Percentiles rank a stretch among this genome's conserved stretches.
Conservation (phyloP, 345 rosid genomes). For the Geranium rotundifolium region DNA sequence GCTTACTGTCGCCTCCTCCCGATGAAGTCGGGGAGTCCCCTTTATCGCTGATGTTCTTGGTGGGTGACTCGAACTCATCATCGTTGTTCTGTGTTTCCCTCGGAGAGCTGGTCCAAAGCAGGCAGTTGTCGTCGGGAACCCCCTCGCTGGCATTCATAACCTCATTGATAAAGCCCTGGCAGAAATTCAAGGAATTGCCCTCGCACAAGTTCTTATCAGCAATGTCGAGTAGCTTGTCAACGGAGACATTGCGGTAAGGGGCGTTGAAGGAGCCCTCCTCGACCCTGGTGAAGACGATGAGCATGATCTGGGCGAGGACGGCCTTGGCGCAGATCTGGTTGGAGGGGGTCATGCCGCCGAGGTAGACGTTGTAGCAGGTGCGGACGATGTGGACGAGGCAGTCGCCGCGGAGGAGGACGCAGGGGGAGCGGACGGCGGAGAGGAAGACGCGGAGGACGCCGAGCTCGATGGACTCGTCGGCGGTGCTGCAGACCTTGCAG, state of each 20-base stretch:
- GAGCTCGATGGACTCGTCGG: conserved; percentile 70
- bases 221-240: conserved; percentile 62
- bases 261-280: conserved; percentile 62
- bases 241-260: conserved; percentile 40
- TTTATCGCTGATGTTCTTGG: conserved; percentile 17
- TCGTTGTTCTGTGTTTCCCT: conserved; percentile 34
- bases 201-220: conserved; percentile 82
- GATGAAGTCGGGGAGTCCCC: conserved; percentile 20
- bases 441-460: conserved; percentile 66
- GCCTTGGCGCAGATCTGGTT: conserved; percentile 94
- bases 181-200: conserved; percentile 67
- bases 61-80: conserved; percentile 17
- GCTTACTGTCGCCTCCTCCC: conserved; percentile 33
- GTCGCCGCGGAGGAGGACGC: conserved; percentile 72
- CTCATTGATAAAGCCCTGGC: conserved; percentile 68
- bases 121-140: conserved; percentile 28
- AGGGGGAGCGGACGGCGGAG: conserved; percentile 61
- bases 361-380: conserved; percentile 86
- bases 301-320: conserved; percentile 75
- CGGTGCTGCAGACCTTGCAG: conserved; percentile 53
- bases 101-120: conserved; percentile 5
- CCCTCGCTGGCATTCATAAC: conserved; percentile 58
- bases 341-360: conserved; percentile 71
- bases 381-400: conserved; percentile 57
- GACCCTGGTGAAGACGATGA: conserved; percentile 57